Evolutionary conservation across 768 basidiomycete genomes (phyloP), one percentile per base, ranked within the genome.

Genomic region (Clitopilus hobsonii): DNA sequence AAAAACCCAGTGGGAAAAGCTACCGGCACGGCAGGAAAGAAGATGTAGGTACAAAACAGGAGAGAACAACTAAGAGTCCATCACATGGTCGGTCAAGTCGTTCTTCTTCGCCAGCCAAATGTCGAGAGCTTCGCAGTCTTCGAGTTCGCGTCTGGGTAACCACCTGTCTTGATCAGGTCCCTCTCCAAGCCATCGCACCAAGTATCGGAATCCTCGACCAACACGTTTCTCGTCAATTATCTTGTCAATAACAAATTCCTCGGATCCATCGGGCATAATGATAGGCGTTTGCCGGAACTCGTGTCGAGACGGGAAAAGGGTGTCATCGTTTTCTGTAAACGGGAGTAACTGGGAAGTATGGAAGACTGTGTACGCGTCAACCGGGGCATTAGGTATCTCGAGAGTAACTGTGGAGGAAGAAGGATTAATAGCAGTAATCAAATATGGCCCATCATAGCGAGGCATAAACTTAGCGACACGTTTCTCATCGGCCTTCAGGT

Each of bases 391-490:
- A 0, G 74, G 70, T 0, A 76, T 45, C 4, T 70, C 58, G 0
- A 77, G 55, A 0, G 56, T 69, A 54, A 71, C 70, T 2, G 57
- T 61, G 0, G 67, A 71, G 0, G 52, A 59, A 4, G 58, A 60
- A 0, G 57, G 55, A 23, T 60, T 6, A 2, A 58, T 50, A 0
- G 49, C 29, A 4, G 52, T 53, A 4, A 70, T 51, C 0, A 11
- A 45, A 49, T 63, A 69, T 3, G 66, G 67, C 0, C 72, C 65
- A 51, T 77, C 70, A 16, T 55, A 74, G 0, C 67, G 54, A 0
- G 74, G 71, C 64, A 80, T 71, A 52, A 78, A 77, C 49, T 80
- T 80, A 0, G 72, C 73, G 0, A 71, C 72, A 0, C 65, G 59
- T 3, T 66, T 62, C 1, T 66, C 60, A 0, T 68, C 71, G 14